phyloP scores from a whole-genome alignment of 495 filamentous ascomycete species.

The Tuber melanosporum region DNA sequence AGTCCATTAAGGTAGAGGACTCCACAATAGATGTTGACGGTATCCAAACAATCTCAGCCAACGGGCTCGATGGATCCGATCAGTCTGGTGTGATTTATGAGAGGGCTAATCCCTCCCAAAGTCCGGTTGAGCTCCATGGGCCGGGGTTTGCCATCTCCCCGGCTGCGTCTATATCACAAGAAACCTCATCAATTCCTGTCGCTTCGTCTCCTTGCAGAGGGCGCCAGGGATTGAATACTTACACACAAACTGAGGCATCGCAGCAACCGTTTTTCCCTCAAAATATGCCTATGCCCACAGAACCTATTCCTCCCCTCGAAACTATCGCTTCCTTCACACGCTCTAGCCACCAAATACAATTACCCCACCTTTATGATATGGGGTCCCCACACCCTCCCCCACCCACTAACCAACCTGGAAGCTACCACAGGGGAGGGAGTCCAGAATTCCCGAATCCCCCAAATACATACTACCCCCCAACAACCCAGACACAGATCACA shows the following conservation, averaged over 20 bases:
- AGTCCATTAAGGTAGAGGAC: not conserved
- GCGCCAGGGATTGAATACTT: not conserved
- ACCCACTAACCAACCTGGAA: not conserved
- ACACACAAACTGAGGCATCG: not conserved
- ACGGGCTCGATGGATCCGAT: not conserved
- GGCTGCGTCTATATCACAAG: not conserved
- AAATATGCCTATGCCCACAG: not conserved
- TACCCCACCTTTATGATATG: not conserved
- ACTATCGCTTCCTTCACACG: not conserved
- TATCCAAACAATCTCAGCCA: not conserved
- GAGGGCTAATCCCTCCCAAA: not conserved
- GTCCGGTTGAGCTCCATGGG: not conserved
- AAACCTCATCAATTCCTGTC: not conserved
- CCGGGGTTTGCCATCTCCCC: not conserved
- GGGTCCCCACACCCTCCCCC: not conserved
- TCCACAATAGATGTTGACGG: not conserved
- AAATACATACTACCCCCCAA: not conserved
- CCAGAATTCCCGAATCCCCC: not conserved
- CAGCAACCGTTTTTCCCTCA: not conserved
- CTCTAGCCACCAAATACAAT: not conserved
- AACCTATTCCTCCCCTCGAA: not conserved
- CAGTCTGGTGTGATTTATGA: not conserved
- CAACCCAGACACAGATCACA: not conserved
- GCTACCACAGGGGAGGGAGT: not conserved
- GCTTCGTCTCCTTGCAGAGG: not conserved